phyloP scores from a whole-genome alignment of 768 basidiomycete genomes.

The Psilocybe subaeruginosa region DNA sequence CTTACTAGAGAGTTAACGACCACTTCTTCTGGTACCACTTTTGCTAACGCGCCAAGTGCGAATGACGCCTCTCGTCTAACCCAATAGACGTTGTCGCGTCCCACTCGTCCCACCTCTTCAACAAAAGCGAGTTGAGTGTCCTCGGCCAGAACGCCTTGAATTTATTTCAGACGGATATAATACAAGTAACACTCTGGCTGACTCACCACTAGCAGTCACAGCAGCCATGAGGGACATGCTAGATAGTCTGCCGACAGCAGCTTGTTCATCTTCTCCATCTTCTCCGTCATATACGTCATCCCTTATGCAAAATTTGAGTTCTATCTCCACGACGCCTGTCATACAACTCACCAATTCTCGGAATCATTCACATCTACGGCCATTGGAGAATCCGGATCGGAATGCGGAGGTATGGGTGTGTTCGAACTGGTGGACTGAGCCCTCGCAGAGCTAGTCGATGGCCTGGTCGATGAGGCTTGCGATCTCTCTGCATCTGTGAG shows the following conservation, averaged over 20 bases:
- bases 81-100: conserved; percentile 70
- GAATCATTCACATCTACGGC: conserved; percentile 7
- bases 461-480: background rate
- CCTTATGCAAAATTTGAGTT: conserved; percentile 9
- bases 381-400: conserved; percentile 5
- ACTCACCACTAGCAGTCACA: conserved; percentile 76
- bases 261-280: conserved; percentile 61
- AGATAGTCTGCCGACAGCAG: conserved; percentile 81
- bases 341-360: background rate
- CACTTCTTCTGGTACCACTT: conserved; percentile 79
- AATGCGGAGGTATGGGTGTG: background rate
- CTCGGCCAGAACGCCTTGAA: conserved; percentile 57
- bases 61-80: conserved; percentile 87
- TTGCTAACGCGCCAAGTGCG: conserved; percentile 86
- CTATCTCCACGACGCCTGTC: background rate
- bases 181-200: conserved; percentile 1
- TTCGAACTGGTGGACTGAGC: background rate
- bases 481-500: conserved; percentile 7
- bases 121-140: conserved; percentile 69
- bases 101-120: conserved; percentile 71
- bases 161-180: conserved; percentile 11
- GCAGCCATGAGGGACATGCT: conserved; percentile 95
- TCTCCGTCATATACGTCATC: conserved; percentile 29
- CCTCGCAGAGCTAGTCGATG: background rate
- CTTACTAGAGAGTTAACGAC: conserved; percentile 66